Conservation (phyloP, 495 filamentous ascomycete genomes). For the Penicillium cosmopolitanum region DNA sequence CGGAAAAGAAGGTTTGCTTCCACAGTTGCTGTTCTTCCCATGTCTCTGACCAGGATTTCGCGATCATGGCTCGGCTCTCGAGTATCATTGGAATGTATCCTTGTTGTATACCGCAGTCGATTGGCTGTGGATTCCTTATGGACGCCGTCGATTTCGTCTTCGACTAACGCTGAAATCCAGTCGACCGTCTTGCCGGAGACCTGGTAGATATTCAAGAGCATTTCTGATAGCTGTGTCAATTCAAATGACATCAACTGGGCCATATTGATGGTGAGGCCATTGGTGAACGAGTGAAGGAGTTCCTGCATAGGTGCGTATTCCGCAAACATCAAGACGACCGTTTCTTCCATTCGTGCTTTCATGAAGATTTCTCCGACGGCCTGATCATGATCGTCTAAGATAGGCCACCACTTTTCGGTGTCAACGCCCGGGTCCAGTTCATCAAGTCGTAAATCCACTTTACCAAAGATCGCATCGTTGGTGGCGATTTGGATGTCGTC, state of each 20-base stretch:
- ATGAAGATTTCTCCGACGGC: conserved; percentile 85
- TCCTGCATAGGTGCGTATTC: conserved; percentile 87
- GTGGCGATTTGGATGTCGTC: conserved; percentile 57
- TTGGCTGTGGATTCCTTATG: conserved; percentile 72
- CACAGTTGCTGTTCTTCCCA: conserved; percentile 58
- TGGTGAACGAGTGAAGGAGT: conserved; percentile 80
- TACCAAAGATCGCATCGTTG: conserved; percentile 67
- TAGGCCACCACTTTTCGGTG: conserved; percentile 86
- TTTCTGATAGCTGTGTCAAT: conserved; percentile 79
- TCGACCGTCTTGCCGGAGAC: conserved; percentile 86
- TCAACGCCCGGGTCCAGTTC: conserved; percentile 79
- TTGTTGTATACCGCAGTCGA: conserved; percentile 72
- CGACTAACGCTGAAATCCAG: conserved; percentile 91
- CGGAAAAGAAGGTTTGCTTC: conserved; percentile 96
- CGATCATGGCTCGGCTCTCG: conserved; percentile 63
- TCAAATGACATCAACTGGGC: conserved; percentile 76
- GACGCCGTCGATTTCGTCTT: conserved; percentile 95
- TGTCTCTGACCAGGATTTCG: conserved; percentile 62
- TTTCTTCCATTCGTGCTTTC: conserved; percentile 80
- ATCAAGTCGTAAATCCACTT: conserved; percentile 82
- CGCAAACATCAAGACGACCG: conserved; percentile 81
- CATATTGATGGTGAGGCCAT: conserved; percentile 83
- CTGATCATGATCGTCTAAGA: conserved; percentile 73
- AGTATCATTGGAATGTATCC: conserved; percentile 81
- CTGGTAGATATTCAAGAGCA: conserved; percentile 92